Base-by-base conservation (phyloP, 345 rosid species). In the Iberis pinnata region DNA sequence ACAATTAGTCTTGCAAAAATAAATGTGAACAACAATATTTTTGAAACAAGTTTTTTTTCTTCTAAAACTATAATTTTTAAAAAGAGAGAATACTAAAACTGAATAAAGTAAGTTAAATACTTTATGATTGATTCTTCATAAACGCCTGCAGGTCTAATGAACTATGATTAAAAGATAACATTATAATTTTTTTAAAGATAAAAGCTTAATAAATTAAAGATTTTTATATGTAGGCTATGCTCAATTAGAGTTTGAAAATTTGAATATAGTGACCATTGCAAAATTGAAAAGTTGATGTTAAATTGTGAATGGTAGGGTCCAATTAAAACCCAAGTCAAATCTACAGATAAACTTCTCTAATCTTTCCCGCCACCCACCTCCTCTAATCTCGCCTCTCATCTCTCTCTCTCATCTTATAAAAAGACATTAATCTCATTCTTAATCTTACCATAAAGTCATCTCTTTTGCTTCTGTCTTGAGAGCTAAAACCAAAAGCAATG, bases 361-460 rank as follows among this genome's bases (percentile, higher is more conserved):
- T 60, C 52, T 47, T 56, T 67, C 71, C 71, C 71, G 67, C 71
- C 72, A 67, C 67, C 72, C 54, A 67, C 67, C 16, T 54, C 72
- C 72, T 39, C 61, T 39, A 60, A 67, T 67, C 71, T 67, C 71
- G 71, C 71, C 66, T 60, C 57, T 48, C 61, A 53, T 47, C 53
- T 49, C 70, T 64, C 63, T 56, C 22, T 35, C 47, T 16, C 19
- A 49, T 47, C 7, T 53, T 55, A 40, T 67, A 67, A 60, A 60
- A 59, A 45, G 22, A 50, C 60, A 50, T 36, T 57, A 18, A 58
- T 18, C 64, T 41, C 56, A 45, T 26, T 43, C 52, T 43, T 58
- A 31, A 38, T 38, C 56, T 5, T 18, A 25, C 26, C 16, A 36
- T 37, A 26, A 58, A 51, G 4, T 46, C 70, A 18, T 16, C 10